phyloP scores from a whole-genome alignment of 2,329 filamentous ascomycete genomes.

The Aspergillus awamori region DNA sequence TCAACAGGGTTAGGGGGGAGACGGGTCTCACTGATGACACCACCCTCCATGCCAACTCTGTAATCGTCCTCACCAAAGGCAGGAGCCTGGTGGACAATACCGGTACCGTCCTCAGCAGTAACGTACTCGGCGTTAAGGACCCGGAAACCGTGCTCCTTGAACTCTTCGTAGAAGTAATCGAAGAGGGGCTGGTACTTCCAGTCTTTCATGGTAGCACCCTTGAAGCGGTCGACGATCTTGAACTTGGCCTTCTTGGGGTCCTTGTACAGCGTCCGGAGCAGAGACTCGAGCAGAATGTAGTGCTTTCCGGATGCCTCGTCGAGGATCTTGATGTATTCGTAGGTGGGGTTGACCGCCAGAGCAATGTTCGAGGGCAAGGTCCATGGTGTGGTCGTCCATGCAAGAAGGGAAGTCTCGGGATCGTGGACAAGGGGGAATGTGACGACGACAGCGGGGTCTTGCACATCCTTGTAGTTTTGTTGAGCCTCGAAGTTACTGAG shows the following conservation, averaged over 20 bases:
- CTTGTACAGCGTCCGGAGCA: conserved; percentile 84
- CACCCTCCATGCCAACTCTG: conserved; percentile 73
- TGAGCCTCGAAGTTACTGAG: conserved; percentile 92
- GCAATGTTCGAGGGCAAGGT: conserved; percentile 80
- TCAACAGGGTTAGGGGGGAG: conserved; percentile 91
- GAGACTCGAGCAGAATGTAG: conserved; percentile 80
- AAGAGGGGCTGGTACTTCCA: conserved; percentile 91
- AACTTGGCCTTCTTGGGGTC: conserved; percentile 95
- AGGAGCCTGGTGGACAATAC: conserved; percentile 90
- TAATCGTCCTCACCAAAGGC: conserved; percentile 98
- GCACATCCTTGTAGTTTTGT: conserved; percentile 92
- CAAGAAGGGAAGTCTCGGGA: conserved; percentile 72
- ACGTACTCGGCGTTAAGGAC: conserved; percentile 85
- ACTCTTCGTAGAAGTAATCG: conserved; percentile 85
- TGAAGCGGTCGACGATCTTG: conserved; percentile 76
- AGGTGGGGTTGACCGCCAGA: conserved; percentile 76
- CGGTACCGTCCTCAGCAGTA: conserved; percentile 85
- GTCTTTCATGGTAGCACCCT: conserved; percentile 80
- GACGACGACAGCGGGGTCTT: conserved; percentile 86
- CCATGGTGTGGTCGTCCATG: conserved; percentile 91
- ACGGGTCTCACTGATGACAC: conserved; percentile 74
- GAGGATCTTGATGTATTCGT: conserved; percentile 83
- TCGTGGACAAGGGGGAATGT: conserved; percentile 82
- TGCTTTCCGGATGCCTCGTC: conserved; percentile 82
- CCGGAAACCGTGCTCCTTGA: conserved; percentile 80